A percentile compares a stretch with the other conserved stretches of the same genome.
Conservation (phyloP, 2,329 filamentous ascomycete genomes). For the Ceratocystis cubensis region DNA sequence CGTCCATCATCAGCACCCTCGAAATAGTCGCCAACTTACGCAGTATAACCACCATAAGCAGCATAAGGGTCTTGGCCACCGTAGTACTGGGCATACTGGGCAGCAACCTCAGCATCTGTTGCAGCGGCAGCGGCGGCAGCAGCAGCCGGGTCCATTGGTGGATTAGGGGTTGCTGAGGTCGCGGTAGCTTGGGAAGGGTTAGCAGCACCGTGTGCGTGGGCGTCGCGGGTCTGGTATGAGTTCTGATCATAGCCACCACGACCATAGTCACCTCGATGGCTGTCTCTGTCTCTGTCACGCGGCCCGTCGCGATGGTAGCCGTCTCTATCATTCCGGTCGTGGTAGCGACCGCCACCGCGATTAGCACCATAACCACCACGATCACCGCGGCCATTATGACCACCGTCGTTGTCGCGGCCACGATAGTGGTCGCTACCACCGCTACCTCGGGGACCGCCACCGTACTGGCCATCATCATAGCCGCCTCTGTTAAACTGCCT, state of each 20-base stretch:
- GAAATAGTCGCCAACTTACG: constrained; percentile 34
- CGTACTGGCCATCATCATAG: constrained; percentile 31
- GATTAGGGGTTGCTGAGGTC: constrained; percentile 24
- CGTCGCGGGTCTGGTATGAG: constrained; percentile 23
- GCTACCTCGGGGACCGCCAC: constrained; percentile 30
- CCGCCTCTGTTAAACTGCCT: constrained; percentile 44
- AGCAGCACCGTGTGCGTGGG: background rate
- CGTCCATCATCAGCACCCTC: background rate
- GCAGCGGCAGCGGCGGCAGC: constrained; percentile 10
- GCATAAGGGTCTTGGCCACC: constrained; percentile 69
- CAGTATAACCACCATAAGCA: constrained; percentile 77
- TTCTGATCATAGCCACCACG: constrained; percentile 25
- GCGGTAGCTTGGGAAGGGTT: constrained; percentile 24
- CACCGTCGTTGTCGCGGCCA: constrained; percentile 23
- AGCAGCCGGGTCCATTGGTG: constrained; percentile 15
- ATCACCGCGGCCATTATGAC: constrained; percentile 10
- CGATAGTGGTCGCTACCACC: constrained; percentile 27
- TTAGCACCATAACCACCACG: constrained; percentile 25
- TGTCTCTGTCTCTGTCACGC: constrained; percentile 24
- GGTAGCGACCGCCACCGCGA: constrained; percentile 20
- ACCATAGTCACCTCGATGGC: constrained; percentile 25
- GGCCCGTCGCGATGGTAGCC: constrained; percentile 22
- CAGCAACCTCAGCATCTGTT: constrained; percentile 49
- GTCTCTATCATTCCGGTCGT: constrained; percentile 22
- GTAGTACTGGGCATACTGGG: constrained; percentile 78